A percentile compares a stretch with the other conserved stretches of the same genome.
These are phyloP conservation scores for Austroboletus niveus DNA, from an alignment of 1,284 basidiomycete genomes.

Conservation along the genomic window DNA sequence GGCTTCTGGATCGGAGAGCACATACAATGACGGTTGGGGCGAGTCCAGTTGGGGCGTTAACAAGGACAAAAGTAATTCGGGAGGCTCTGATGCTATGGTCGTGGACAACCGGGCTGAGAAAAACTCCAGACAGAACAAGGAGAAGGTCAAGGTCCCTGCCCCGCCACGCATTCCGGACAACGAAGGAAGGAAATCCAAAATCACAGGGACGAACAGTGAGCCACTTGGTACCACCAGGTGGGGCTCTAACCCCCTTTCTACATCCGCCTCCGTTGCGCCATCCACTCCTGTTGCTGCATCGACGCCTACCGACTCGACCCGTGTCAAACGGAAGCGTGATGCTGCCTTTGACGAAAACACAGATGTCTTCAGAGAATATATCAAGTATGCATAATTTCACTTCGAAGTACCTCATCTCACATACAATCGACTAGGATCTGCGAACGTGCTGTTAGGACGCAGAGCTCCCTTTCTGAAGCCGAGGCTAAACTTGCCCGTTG, in stretches of 20 bases:
- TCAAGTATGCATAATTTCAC: constrained; percentile 21
- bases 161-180: constrained; percentile 28
- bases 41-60: neutral
- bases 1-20: neutral
- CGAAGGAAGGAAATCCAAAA: constrained; percentile 16
- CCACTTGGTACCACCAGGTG: constrained; percentile 18
- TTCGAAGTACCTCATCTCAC: neutral
- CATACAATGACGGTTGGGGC: neutral
- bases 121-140: constrained; percentile 6
- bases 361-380: constrained; percentile 29
- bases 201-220: constrained; percentile 26
- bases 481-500: constrained; percentile 30
- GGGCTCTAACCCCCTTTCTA: constrained; percentile 7
- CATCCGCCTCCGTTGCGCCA: constrained; percentile 8
- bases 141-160: constrained; percentile 15
- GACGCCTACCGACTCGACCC: constrained; percentile 21
- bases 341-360: constrained; percentile 20
- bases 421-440: constrained; percentile 18
- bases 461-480: constrained; percentile 25
- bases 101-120: constrained; percentile 8
- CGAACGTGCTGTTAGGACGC: constrained; percentile 32
- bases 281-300: constrained; percentile 11
- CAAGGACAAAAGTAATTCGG: constrained; percentile 3
- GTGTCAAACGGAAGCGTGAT: constrained; percentile 27
- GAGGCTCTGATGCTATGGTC: constrained; percentile 5